phyloP scores from a whole-genome alignment of 345 rosid genomes.

The Hibiscus mutabilis region DNA sequence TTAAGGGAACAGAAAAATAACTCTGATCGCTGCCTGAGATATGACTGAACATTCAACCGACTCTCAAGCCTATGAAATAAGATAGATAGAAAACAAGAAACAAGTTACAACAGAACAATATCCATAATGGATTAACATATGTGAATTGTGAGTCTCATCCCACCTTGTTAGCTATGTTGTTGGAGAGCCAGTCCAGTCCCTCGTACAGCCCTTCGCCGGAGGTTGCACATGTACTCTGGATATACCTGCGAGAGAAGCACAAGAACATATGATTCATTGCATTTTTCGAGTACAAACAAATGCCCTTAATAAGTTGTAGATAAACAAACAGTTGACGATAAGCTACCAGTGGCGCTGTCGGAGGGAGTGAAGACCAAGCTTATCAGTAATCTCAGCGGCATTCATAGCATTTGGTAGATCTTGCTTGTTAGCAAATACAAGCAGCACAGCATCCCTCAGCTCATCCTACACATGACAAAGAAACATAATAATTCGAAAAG shows the following conservation, averaged over 20 bases:
- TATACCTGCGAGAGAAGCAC: slow-evolving; percentile 44
- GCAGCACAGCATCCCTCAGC: slow-evolving; percentile 4
- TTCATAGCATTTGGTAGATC: slow-evolving; percentile 2
- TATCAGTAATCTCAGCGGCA: slow-evolving; percentile 2
- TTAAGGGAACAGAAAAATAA: slow-evolving; percentile 12
- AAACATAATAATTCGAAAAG: neutral
- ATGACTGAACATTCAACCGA: neutral
- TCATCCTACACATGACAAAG: slow-evolving; percentile 34
- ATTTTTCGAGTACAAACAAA: neutral
- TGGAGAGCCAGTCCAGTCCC: slow-evolving; percentile 82
- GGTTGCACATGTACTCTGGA: slow-evolving; percentile 77
- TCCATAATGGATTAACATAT: neutral
- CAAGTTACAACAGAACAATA: neutral
- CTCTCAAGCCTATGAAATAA: slow-evolving; percentile 20
- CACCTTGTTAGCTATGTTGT: slow-evolving; percentile 69
- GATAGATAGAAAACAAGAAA: neutral
- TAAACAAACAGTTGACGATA: neutral
- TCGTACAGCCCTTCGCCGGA: slow-evolving; percentile 77
- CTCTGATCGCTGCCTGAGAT: neutral
- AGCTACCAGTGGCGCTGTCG: slow-evolving; percentile 45
- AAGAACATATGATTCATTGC: neutral
- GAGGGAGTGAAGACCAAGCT: slow-evolving; percentile 6
- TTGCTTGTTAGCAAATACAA: slow-evolving; percentile 1
- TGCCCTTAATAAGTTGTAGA: neutral
- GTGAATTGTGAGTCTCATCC: neutral